A percentile compares a stretch with the other conserved stretches of the same genome.
phyloP scores from a whole-genome alignment of 768 basidiomycete species.

The button mushroom (Agaricus bisporus) region DNA sequence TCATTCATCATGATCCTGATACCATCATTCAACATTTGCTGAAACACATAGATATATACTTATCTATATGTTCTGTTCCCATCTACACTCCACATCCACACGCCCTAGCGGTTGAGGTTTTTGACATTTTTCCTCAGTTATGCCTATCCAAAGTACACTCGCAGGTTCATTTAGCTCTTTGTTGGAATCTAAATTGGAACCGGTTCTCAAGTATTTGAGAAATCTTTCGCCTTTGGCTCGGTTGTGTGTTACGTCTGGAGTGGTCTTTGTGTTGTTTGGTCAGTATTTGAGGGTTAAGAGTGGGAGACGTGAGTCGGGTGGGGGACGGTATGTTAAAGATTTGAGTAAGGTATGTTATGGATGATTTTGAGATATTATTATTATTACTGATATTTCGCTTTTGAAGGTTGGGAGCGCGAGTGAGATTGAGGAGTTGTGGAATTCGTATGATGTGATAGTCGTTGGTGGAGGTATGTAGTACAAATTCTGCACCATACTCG shows the following conservation, averaged over 20 bases:
- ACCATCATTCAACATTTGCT: too few species aligned
- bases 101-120: too few species aligned
- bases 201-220: not conserved
- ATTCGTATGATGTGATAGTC: conserved; percentile 42
- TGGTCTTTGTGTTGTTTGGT: conserved; percentile 2
- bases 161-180: not conserved
- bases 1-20: too few species aligned
- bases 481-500: not conserved
- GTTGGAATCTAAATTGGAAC: not conserved
- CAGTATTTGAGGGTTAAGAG: not conserved
- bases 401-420: conserved; percentile 4
- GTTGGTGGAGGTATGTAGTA: conserved; percentile 48
- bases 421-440: conserved; percentile 3
- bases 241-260: conserved; percentile 6
- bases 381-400: too few species aligned
- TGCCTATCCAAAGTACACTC: not conserved
- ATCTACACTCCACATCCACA: too few species aligned
- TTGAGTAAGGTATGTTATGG: not conserved
- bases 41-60: too few species aligned
- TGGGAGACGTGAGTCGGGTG: not conserved
- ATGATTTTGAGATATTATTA: too few species aligned
- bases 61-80: too few species aligned
- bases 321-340: conserved; percentile 1
- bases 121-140: not conserved
- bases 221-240: conserved; percentile 4